Evolutionary conservation across 345 rosid genomes (phyloP), one percentile per base, ranked within the genome.

Genomic region (Moricandia arvensis): DNA sequence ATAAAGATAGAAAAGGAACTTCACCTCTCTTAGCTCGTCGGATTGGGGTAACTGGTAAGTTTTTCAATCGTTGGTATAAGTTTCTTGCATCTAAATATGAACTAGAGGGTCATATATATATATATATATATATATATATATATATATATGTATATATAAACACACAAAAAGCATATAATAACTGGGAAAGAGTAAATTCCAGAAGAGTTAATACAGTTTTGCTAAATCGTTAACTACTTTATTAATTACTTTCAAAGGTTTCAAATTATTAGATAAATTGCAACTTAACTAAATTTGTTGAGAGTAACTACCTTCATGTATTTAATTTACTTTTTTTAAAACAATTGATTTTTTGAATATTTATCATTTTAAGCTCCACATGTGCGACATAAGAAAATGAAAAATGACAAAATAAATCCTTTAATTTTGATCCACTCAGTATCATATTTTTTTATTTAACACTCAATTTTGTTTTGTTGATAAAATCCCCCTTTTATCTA

Each of bases 21-120:
- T 76, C 63, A 63, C 75, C 75, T 76, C 71, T 63, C 63, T 69
- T 69, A 63, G 75, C 66, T 69, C 53, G 59, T 76, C 31, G 30
- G 63, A 30, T 76, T 13, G 58, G 59, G 65, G 38, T 13, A 43
- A n/a, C 51, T 13, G 16, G 71, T 63, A 21, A 63, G 37, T 12
- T 15, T 55, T 31, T 41, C 51, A 76, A 54, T 58, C 41, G 33
- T 33, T 70, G 15, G 15, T 31, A 43, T 55, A 24, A 55, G 8
- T 31, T 57, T 33, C 37, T 49, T 41, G 16, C 6, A 7, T 37
- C 27, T 16, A 7, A 69, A 27, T 29, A 41, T 63, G 59, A 8
- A 62, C 10, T 53, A 53, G 34, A 69, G 27, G 26, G 9, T 12
- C 33, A 29, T 69, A 69, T 29, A 75, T 6, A 53, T 47, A 73